Evolutionary conservation across 2,329 filamentous ascomycete genomes (phyloP), one percentile per base, ranked within the genome.

Genomic region (Plenodomus biglobosus): DNA sequence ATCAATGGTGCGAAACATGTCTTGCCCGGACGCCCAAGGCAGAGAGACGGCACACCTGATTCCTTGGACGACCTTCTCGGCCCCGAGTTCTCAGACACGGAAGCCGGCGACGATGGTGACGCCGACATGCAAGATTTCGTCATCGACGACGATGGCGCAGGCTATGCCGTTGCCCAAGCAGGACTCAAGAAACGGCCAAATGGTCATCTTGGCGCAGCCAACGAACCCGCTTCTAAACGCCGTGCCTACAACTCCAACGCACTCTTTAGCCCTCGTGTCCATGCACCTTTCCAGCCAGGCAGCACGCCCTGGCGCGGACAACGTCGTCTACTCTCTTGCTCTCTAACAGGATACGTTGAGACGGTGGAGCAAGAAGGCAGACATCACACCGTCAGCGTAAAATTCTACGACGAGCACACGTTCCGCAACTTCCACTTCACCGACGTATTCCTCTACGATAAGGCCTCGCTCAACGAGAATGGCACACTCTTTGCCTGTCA

Each of bases 401-500:
- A 97, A 64, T 99, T 99, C 70, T 96, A 97, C 69, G 95, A 99
- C 70, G 87, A 91, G 49, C 91, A 95, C 59, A 85, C 88, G 50
- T 88, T 96, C 69, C 83, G 92, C 40, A 91, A 97, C 70, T 96
- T 96, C 64, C 94, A 97, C 75, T 97, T 99, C 70, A 97, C 92
- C 11, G 94, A 99, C 68, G 92, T 91, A 1, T 96, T 91, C 68
- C 80, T 91, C 3, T 97, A 97, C 73, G 94, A 99, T 74, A 96
- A 96, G 72, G 92, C 94, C 17, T 97, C 92, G 64, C 78, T 99
- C 4, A 79, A 89, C 60, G 88, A 95, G 48, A 85, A 89, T 46
- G 92, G 94, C 15, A 81, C 90, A 0, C 79, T 96, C 0, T 96
- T 96, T 67, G 88, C 91, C 1, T 92, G 88, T 51, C 88, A 86